Base-by-base conservation (phyloP, 2,329 filamentous ascomycete genomes). In the Fusarium humuli region DNA sequence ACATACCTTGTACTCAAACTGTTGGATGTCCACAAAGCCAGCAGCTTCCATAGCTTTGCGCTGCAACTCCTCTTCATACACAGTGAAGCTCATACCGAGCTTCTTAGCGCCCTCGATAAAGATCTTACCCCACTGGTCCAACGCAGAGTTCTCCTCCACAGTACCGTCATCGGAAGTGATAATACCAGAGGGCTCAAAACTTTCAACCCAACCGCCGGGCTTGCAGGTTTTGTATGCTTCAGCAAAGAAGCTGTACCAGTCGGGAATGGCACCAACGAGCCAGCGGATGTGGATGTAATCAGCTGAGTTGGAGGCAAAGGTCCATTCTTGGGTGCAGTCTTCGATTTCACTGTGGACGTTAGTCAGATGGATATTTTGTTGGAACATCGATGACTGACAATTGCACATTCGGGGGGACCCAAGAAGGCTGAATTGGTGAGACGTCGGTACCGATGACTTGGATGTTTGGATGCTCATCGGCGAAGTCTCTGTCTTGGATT, bases 201-300 rank as follows among this genome's bases (percentile, higher is more conserved):
- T 64, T 7, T 64, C 61, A 3, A 64, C 49, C 61, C 61, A 64
- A 2, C 61, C 61, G 3, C 61, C 61, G 0, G 61, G 61, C 44
- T 64, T 64, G 6, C 61, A 64, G 8, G 61, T 49, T 20, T 57
- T 64, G 18, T 49, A 64, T 3, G 61, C 61, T 11, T 64, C 59
- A 0, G 20, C 23, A 4, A 64, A 64, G 34, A 64, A 64, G 6
- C 32, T 37, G 2, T 64, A 49, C 61, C 61, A 64, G 6, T 64
- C 61, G 0, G 61, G 61, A 13, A 64, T 64, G 10, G 49, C 54
- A 1, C 61, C 61, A 2, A 64, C 10, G 0, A 64, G 49, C 61
- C 61, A 64, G 7, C 61, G 61, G 12, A 64, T 64, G 7, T 64
- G 61, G 3, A 64, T 64, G 9, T 64, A 64, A 14, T 64, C 61